A percentile compares a stretch with the other conserved stretches of the same genome.
phyloP scores from a whole-genome alignment of 23 red algal species.

The Pyropia yezoensis region DNA sequence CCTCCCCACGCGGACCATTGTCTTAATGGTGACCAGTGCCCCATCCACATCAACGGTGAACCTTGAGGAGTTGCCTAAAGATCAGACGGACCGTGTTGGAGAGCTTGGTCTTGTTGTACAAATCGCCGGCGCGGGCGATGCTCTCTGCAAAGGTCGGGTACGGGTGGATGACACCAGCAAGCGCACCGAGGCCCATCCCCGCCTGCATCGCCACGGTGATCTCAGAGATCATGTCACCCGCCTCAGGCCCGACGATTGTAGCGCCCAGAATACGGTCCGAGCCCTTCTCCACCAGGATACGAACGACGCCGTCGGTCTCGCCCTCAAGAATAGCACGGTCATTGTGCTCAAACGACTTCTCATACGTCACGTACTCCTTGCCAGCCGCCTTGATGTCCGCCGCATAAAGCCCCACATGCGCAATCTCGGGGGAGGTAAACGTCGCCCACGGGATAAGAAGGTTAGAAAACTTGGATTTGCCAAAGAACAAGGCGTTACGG shows the following conservation, averaged over 20 bases:
- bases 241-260: neutral
- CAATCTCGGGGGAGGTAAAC: conserved; percentile 10
- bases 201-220: conserved; percentile 8
- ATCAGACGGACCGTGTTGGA: neutral
- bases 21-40: too few relatives aligned
- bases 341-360: conserved; percentile 12
- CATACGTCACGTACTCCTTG: neutral
- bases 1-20: too few relatives aligned
- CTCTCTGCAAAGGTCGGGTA: conserved; percentile 16
- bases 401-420: neutral
- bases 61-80: conserved; percentile 8
- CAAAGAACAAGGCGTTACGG: conserved; percentile 18
- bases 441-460: conserved; percentile 6
- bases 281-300: neutral
- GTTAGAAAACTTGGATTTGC: neutral
- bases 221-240: conserved; percentile 6
- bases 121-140: neutral
- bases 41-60: conserved; percentile 1
- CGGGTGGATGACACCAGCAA: conserved; percentile 14
- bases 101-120: conserved; percentile 8
- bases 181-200: conserved; percentile 4
- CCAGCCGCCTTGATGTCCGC: neutral
- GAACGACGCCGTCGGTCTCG: conserved; percentile 3
- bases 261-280: conserved; percentile 14
- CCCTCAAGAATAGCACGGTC: conserved; percentile 12